Evolutionary conservation across 2,329 filamentous ascomycete species (phyloP).

Genomic region (Apiospora marii): DNA sequence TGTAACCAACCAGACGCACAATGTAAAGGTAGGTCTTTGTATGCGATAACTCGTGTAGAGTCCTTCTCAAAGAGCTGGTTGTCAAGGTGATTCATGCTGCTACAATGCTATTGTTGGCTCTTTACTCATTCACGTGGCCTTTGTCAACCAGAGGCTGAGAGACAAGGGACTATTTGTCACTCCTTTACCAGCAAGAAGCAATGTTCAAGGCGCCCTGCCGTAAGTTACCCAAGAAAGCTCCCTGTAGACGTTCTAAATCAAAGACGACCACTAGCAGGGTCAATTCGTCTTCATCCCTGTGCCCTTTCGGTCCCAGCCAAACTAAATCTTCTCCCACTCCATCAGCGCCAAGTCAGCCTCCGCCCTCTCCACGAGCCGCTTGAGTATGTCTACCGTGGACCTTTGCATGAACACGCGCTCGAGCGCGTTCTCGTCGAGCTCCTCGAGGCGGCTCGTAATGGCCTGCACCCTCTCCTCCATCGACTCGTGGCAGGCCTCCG

Average conservation of each 20-base stretch:
- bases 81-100: neutral
- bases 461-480: constrained; percentile 7
- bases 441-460: neutral
- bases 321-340: constrained; percentile 12
- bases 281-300: neutral
- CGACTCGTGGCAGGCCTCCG: neutral
- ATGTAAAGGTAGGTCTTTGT: neutral
- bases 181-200: no score
- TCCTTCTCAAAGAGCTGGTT: neutral
- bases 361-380: neutral
- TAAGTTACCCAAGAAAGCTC: neutral
- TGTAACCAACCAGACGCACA: neutral
- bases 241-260: no score
- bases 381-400: neutral
- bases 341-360: neutral
- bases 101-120: neutral
- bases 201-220: no score
- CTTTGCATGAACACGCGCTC: constrained; percentile 16
- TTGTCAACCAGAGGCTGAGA: neutral
- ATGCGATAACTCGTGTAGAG: no score
- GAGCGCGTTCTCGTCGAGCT: neutral
- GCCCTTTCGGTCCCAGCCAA: neutral
- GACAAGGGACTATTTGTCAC: neutral
- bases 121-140: rapidly evolving
- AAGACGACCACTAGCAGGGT: neutral